Percentiles rank a stretch among this genome's conserved stretches.
phyloP scores from a whole-genome alignment of 208 protist genomes.

The Naegleria fowleri region DNA sequence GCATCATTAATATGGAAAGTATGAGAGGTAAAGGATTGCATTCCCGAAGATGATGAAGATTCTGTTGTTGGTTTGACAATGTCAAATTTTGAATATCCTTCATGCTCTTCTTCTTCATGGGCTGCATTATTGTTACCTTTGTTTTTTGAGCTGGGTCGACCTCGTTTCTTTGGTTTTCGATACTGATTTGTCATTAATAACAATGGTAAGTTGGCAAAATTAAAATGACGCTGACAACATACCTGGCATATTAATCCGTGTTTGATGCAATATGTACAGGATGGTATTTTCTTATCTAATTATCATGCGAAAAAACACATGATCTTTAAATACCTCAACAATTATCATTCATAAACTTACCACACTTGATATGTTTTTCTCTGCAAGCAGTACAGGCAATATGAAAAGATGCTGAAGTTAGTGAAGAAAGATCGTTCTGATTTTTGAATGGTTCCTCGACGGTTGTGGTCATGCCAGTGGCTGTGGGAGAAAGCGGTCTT shows the following conservation, averaged over 20 bases:
- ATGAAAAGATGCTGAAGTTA: not conserved
- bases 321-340: no score
- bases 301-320: no score
- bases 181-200: not conserved
- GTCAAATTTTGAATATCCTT: not conserved
- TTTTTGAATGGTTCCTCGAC: not conserved
- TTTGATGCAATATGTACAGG: conserved; percentile 13
- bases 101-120: not conserved
- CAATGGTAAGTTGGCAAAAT: not conserved
- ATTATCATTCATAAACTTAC: not conserved
- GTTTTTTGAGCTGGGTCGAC: not conserved
- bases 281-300: not conserved
- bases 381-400: not conserved
- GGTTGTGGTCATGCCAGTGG: not conserved
- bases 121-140: not conserved
- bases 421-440: not conserved
- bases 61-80: no score
- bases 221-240: not conserved
- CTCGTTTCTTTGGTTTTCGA: not conserved
- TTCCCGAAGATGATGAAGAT: no score
- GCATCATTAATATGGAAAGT: no score
- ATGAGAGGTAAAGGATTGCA: no score
- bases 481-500: not conserved
- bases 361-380: conserved; percentile 14
- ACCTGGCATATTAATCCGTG: not conserved